Evolutionary conservation across 2,329 filamentous ascomycete species (phyloP).

Genomic region (Pestalotiopsis sp.): DNA sequence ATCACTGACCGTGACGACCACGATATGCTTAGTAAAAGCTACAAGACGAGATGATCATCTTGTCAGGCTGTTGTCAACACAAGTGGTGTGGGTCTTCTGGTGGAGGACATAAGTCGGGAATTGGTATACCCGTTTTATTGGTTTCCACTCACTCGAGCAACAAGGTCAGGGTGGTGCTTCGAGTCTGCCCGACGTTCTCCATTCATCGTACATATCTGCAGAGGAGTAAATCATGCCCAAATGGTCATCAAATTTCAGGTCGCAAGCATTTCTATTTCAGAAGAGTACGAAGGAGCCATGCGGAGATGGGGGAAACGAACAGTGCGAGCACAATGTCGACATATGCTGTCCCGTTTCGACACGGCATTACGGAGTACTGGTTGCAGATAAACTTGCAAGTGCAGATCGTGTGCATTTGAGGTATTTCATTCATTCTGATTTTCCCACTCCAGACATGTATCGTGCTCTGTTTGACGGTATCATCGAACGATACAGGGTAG

Average conservation of each 20-base stretch:
- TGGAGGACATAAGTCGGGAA: neutral
- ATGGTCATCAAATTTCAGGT: neutral
- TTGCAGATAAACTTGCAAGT: neutral
- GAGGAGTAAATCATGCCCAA: neutral
- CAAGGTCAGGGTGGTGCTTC: neutral
- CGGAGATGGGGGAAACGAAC: neutral
- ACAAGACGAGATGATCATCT: neutral
- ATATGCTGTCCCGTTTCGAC: neutral
- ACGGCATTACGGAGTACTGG: neutral
- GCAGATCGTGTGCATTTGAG: neutral
- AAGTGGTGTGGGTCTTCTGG: neutral
- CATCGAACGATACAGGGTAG: neutral
- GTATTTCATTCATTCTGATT: neutral
- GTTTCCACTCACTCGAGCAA: neutral
- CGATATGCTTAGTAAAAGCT: neutral
- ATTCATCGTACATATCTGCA: neutral
- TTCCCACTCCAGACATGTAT: neutral
- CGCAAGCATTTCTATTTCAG: neutral
- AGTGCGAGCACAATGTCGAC: neutral
- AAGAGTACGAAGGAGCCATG: neutral
- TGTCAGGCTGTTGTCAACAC: neutral
- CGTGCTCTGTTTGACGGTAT: neutral
- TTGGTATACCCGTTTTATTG: neutral
- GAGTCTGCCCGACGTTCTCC: neutral
- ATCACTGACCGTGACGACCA: neutral